phyloP scores from a whole-genome alignment of 1,139 yeast species.

The Blastobotrys arbuscula region DNA sequence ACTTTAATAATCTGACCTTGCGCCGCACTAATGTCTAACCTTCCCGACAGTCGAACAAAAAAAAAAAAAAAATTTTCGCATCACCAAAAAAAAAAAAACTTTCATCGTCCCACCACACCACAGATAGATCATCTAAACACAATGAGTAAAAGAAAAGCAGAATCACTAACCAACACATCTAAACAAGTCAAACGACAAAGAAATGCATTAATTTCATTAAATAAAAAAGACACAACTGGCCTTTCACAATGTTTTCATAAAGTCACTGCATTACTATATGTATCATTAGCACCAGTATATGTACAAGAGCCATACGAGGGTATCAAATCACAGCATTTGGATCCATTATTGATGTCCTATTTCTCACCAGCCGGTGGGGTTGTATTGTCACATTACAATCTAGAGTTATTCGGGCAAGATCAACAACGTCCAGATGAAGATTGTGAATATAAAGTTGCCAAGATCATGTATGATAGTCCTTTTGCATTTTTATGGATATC shows the following conservation, averaged over 20 bases:
- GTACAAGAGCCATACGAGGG: conserved; percentile 67
- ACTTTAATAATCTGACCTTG: too few relatives aligned
- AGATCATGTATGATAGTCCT: conserved; percentile 75
- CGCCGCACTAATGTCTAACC: neutral
- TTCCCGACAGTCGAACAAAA: neutral
- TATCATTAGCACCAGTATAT: conserved; percentile 82
- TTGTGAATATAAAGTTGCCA: conserved; percentile 45
- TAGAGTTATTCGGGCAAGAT: conserved; percentile 42
- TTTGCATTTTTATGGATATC: conserved; percentile 82
- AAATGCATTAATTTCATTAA: conserved; percentile 2
- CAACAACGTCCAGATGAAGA: conserved; percentile 9
- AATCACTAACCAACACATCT: neutral
- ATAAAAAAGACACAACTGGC: conserved; percentile 33
- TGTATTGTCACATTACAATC: conserved; percentile 68
- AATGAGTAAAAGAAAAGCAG: conserved; percentile 12
- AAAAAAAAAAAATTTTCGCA: conserved; percentile 6
- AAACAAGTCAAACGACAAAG: conserved; percentile 5
- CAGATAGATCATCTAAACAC: neutral
- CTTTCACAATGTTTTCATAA: conserved; percentile 57
- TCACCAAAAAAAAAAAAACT: neutral
- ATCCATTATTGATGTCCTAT: conserved; percentile 82
- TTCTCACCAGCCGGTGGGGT: conserved; percentile 72
- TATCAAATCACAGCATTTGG: conserved; percentile 78
- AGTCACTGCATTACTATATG: conserved; percentile 61
- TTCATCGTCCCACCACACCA: conserved; percentile 1